Evolutionary conservation across 495 filamentous ascomycete genomes (phyloP).

Genomic region (Aspergillus campestris): DNA sequence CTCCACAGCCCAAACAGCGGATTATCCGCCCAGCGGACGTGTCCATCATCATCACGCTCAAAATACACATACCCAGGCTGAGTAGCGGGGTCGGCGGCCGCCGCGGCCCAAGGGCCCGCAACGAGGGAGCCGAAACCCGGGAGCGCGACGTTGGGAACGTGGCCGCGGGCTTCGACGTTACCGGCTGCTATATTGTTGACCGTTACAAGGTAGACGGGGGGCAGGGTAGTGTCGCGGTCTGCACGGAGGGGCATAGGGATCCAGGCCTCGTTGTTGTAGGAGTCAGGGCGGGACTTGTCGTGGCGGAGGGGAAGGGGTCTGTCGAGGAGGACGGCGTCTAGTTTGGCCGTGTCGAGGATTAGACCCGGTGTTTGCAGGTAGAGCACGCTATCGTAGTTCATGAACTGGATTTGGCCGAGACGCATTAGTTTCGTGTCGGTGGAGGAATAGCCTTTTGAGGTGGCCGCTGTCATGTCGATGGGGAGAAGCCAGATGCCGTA

Average conservation of each 20-base stretch:
- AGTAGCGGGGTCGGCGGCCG: conserved; percentile 5
- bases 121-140: conserved; percentile 30
- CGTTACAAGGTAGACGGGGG: conserved; percentile 35
- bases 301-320: conserved; percentile 28
- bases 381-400: conserved; percentile 40
- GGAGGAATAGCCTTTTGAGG: conserved; percentile 23
- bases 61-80: conserved; percentile 38
- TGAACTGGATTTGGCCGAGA: conserved; percentile 39
- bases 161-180: conserved; percentile 34
- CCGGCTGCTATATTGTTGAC: conserved; percentile 32
- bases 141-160: conserved; percentile 31
- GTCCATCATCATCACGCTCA: conserved; percentile 31
- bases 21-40: conserved; percentile 26
- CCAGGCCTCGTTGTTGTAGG: conserved; percentile 37
- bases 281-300: conserved; percentile 29
- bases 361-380: conserved; percentile 35
- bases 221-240: conserved; percentile 25
- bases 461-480: conserved; percentile 35
- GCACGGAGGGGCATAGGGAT: conserved; percentile 33
- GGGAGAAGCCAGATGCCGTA: conserved; percentile 41
- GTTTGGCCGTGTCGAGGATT: conserved; percentile 28
- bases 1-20: conserved; percentile 35
- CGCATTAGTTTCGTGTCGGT: conserved; percentile 37
- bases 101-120: conserved; percentile 19
- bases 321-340: conserved; percentile 32